Conservation (phyloP, 2,329 filamentous ascomycete genomes). For the Sclerotinia glacialis region DNA sequence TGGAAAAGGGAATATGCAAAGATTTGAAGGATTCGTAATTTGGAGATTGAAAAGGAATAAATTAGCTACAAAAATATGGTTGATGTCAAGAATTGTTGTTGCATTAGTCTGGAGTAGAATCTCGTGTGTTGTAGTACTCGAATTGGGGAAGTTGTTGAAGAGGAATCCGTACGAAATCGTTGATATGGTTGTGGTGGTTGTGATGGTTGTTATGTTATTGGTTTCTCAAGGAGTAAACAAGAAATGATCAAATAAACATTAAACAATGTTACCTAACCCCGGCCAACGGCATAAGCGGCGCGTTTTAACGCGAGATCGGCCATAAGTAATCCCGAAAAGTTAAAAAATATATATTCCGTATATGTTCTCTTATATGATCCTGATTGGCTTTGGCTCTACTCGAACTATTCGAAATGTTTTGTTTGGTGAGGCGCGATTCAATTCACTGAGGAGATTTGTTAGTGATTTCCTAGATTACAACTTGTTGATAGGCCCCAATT, state of each 20-base stretch:
- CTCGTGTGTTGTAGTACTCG: not conserved
- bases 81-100: not conserved
- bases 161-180: not conserved
- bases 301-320: constrained; percentile 16
- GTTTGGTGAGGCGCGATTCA: not conserved
- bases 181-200: constrained; percentile 3
- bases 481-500: not conserved
- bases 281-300: constrained; percentile 12
- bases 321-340: constrained; percentile 12
- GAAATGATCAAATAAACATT: constrained; percentile 17
- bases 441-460: not conserved
- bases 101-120: not conserved
- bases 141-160: not conserved
- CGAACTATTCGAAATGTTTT: not conserved
- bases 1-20: constrained; percentile 21
- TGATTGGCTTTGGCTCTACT: not conserved
- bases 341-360: not conserved
- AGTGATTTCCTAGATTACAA: not conserved
- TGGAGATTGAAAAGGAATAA: not conserved
- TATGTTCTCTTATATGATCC: too few relatives aligned
- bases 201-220: constrained; percentile 16
- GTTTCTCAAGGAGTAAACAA: constrained; percentile 20
- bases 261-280: constrained; percentile 18
- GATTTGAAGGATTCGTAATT: not conserved
- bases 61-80: constrained; percentile 5